phyloP scores from a whole-genome alignment of 108 stramenopile genomes.

The Cylindrotheca fusiformis region DNA sequence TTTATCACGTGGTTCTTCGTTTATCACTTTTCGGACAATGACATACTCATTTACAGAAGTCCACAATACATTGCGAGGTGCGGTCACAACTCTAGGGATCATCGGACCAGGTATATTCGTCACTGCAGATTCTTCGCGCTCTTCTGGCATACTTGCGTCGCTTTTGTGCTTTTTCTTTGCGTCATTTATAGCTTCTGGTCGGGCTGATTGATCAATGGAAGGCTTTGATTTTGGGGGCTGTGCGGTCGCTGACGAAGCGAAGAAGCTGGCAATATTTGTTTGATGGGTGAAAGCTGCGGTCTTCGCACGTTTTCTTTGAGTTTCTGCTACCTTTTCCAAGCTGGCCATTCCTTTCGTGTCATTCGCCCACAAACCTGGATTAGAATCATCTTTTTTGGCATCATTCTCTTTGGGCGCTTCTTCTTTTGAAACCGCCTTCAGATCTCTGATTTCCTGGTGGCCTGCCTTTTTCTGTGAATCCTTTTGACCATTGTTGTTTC shows the following conservation, averaged over 20 bases:
- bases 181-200: not conserved
- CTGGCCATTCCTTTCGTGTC: not conserved
- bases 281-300: not conserved
- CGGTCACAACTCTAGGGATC: not conserved
- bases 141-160: no score
- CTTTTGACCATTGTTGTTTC: not conserved
- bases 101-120: not conserved
- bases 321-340: not conserved
- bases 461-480: not conserved
- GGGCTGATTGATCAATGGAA: not conserved
- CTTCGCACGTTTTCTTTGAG: not conserved
- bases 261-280: no score
- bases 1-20: constrained; percentile 27
- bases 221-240: not conserved
- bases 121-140: no score
- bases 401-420: not conserved
- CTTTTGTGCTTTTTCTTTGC: no score
- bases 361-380: not conserved
- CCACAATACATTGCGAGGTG: not conserved
- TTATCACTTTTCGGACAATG: constrained; percentile 8
- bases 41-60: not conserved
- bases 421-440: no score
- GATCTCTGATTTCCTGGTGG: no score
- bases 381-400: no score
- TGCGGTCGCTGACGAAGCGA: no score